A percentile compares a stretch with the other conserved stretches of the same genome.
Evolutionary conservation across 176 grass and related monocot species (phyloP).

Genomic region (Chloris gayana): DNA sequence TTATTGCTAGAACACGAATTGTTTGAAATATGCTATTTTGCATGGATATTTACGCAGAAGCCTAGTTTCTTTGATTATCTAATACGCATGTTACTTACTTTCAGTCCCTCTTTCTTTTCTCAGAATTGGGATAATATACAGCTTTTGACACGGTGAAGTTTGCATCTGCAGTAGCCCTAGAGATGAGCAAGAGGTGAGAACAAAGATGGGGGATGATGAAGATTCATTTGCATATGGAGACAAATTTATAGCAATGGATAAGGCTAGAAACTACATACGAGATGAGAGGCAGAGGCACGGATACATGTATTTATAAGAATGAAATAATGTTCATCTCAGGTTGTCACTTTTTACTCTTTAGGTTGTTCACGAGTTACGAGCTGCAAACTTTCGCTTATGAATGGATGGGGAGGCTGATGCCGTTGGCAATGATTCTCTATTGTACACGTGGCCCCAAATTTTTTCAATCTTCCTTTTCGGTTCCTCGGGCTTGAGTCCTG

Average conservation of each 20-base stretch:
- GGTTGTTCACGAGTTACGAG: not conserved
- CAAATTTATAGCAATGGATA: not conserved
- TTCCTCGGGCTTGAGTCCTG: too few relatives aligned
- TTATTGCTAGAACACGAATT: not conserved
- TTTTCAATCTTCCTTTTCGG: too few relatives aligned
- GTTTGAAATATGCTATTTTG: not conserved
- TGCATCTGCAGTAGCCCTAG: conserved; percentile 35
- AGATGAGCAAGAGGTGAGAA: conserved; percentile 21
- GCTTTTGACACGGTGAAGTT: conserved; percentile 65
- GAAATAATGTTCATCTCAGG: not conserved
- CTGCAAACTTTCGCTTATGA: conserved; percentile 8
- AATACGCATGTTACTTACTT: conserved; percentile 32
- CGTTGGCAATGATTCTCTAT: conserved; percentile 35
- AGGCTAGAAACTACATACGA: not conserved
- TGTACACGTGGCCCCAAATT: not conserved
- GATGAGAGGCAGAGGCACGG: not conserved
- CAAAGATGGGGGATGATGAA: conserved; percentile 18
- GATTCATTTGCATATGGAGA: conserved; percentile 21
- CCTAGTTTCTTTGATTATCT: not conserved
- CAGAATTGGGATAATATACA: conserved; percentile 69
- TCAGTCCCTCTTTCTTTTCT: conserved; percentile 41
- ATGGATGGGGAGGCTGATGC: conserved; percentile 12
- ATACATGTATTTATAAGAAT: conserved; percentile 1
- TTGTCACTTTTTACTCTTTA: not conserved
- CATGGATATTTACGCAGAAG: not conserved